Evolutionary conservation across 768 basidiomycete genomes (phyloP), one percentile per base, ranked within the genome.

Genomic region (Lactarius indigo): DNA sequence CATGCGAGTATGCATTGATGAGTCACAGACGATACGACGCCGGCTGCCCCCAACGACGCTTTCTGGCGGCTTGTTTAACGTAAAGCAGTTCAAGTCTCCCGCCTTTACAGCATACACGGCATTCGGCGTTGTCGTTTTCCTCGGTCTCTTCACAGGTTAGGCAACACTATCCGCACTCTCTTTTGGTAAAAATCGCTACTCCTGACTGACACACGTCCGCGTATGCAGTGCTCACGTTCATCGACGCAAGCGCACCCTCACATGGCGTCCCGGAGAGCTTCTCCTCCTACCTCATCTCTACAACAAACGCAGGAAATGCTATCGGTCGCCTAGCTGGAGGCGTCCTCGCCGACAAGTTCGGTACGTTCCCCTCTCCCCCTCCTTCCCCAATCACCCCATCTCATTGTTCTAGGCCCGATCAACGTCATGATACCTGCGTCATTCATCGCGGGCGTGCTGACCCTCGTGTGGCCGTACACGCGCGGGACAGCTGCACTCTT

Each of bases 381-480:
- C 12, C 54, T 41, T 7, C 31, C 35, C 18, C 35, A 37, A 23
- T 33, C 28, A 8, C 5, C 20, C 9, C 37, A 37, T 37, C 35
- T 3, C 61, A 70, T 7, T 64, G 50, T 33, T 35, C n/a, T 31
- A 87, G 91, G 91, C 18, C 74, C 84, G 0, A 78, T 91, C 69
- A 92, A 88, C 68, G 78, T 89, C 35, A 87, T 92, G 81, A 82
- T 82, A 13, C 87, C 90, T 0, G 85, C 86, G 39, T 87, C 85
- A 0, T 64, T 81, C 20, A 44, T 83, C 1, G 84, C 87, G 0
- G 88, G 82, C 0, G 74, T 85, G 33, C 71, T 87, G 54, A 90
- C 90, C 0, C 86, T 86, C 69, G 78, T 78, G 3, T 94, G 92
- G 92, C 92, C 91, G 1, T 88, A 85, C 73, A 82, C 82, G 0